Percentiles rank a stretch among this genome's conserved stretches.
Evolutionary conservation across 108 stramenopile species (phyloP).

Genomic region (Conticribra guillardii): DNA sequence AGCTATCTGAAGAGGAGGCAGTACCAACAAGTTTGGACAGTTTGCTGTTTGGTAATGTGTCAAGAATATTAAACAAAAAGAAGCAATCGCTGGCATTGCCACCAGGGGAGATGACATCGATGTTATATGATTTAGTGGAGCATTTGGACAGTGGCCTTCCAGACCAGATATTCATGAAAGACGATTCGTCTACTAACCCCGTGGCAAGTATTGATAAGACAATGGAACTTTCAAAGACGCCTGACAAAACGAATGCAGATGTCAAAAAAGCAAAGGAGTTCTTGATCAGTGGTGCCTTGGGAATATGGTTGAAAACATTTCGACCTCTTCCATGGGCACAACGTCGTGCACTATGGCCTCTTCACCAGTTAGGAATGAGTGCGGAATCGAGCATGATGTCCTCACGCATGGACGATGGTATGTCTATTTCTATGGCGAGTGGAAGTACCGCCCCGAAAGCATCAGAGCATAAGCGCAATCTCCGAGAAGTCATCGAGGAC

Average conservation of each 20-base stretch:
- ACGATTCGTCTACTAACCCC: conserved; percentile 21
- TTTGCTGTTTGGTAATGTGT: conserved; percentile 74
- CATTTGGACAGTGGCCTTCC: conserved; percentile 56
- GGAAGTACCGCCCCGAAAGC: conserved; percentile 31
- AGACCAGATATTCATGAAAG: conserved; percentile 59
- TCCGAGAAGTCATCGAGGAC: conserved; percentile 73
- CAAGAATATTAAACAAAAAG: conserved; percentile 63
- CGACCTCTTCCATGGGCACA: conserved; percentile 77
- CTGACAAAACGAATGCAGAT: conserved; percentile 29
- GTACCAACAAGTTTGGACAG: conserved; percentile 46
- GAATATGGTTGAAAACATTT: conserved; percentile 78
- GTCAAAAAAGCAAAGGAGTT: conserved; percentile 64
- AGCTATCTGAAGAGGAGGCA: conserved; percentile 1
- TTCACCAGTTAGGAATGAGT: conserved; percentile 27
- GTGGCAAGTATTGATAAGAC: conserved; percentile 18
- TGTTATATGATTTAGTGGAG: conserved; percentile 79
- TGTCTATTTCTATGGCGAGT: conserved; percentile 64
- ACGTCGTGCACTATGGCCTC: conserved; percentile 75
- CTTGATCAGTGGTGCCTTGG: conserved; percentile 72
- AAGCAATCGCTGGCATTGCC: conserved; percentile 72
- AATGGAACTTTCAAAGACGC: conserved; percentile 29
- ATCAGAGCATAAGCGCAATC: conserved; percentile 38
- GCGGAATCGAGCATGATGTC: conserved; percentile 38
- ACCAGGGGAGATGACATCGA: conserved; percentile 75
- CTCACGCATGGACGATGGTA: conserved; percentile 45